phyloP scores from a whole-genome alignment of 73 alveolate genomes.

The Paramecium tetraurelia region DNA sequence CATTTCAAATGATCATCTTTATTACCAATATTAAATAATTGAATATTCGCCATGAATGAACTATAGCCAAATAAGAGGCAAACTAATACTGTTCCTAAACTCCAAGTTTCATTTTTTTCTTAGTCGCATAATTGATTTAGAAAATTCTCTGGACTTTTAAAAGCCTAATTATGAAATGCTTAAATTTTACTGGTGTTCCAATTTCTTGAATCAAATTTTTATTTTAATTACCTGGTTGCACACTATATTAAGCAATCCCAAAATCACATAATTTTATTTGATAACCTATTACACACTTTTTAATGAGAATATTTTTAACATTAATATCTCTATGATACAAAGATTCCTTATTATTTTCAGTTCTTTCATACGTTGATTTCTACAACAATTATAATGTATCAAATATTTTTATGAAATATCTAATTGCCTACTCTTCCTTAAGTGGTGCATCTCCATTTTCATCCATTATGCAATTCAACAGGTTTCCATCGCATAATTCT shows the following conservation, averaged over 20 bases:
- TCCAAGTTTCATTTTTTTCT: not conserved
- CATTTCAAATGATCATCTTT: not conserved
- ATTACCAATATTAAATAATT: not conserved
- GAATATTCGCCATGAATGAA: not conserved
- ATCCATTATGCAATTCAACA: not conserved
- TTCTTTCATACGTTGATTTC: not conserved
- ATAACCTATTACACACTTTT: not conserved
- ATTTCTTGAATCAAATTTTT: not conserved
- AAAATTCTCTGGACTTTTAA: not conserved
- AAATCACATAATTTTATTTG: not conserved
- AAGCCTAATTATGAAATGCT: not conserved
- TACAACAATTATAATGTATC: not conserved
- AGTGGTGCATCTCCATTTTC: not conserved
- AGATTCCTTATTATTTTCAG: not conserved
- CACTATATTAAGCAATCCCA: not conserved
- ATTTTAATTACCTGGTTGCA: not conserved
- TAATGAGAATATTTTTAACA: not conserved
- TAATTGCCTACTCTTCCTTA: not conserved
- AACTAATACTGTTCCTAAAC: not conserved
- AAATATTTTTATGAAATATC: not conserved
- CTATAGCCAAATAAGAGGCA: not conserved
- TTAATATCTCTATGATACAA: not conserved
- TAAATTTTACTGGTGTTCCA: not conserved
- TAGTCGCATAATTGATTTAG: not conserved
- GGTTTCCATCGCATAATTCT: not conserved